A percentile compares a stretch with the other conserved stretches of the same genome.
Evolutionary conservation across 768 basidiomycete species (phyloP).

Genomic region (Termitomyces sp.): DNA sequence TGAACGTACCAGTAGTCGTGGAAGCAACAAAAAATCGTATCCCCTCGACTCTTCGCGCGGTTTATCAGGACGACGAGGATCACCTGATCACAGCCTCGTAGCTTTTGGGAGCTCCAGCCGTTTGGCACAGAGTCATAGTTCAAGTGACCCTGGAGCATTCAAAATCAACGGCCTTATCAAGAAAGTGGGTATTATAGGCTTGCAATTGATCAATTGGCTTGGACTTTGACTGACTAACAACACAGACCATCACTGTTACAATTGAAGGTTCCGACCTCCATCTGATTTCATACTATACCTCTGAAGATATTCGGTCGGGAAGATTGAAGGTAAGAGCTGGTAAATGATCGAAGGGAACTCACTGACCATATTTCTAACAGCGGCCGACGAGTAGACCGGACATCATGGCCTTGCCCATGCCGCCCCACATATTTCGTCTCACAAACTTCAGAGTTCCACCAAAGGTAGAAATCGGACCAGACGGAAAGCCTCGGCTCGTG

Average conservation of each 20-base stretch:
- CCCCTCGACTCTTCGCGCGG: slow-evolving; percentile 41
- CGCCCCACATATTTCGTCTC: slow-evolving; percentile 69
- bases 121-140: slow-evolving; percentile 23
- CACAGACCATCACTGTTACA: slow-evolving; percentile 79
- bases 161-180: slow-evolving; percentile 75
- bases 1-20: slow-evolving; percentile 56
- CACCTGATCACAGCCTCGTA: slow-evolving; percentile 31
- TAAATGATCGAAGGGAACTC: not conserved
- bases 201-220: not conserved
- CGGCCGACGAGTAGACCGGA: slow-evolving; percentile 66
- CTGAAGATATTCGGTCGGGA: slow-evolving; percentile 70
- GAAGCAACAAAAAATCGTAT: slow-evolving; percentile 43
- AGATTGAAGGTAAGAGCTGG: slow-evolving; percentile 42
- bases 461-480: slow-evolving; percentile 66
- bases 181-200: slow-evolving; percentile 41
- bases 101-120: slow-evolving; percentile 26
- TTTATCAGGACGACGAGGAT: slow-evolving; percentile 29
- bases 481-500: slow-evolving; percentile 63
- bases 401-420: slow-evolving; percentile 68
- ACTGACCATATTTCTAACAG: slow-evolving; percentile 22
- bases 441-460: slow-evolving; percentile 84
- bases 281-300: slow-evolving; percentile 79
- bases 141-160: slow-evolving; percentile 52
- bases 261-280: slow-evolving; percentile 78
- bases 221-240: not conserved